A percentile compares a stretch with the other conserved stretches of the same genome.
Evolutionary conservation across 306 rosid genomes (phyloP).

Genomic region (Senna tora): DNA sequence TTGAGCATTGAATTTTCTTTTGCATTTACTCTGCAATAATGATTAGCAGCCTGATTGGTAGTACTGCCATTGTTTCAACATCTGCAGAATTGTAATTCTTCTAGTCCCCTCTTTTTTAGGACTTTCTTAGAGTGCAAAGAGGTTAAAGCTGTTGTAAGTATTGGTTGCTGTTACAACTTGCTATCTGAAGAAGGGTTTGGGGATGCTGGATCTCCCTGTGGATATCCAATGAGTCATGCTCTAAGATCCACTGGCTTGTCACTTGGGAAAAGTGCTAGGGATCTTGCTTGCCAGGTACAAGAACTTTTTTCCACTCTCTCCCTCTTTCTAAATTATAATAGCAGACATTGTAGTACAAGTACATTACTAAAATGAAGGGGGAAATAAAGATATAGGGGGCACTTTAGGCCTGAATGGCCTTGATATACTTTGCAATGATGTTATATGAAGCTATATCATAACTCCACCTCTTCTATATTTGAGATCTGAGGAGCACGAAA

Average conservation of each 20-base stretch:
- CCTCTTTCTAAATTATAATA: not conserved
- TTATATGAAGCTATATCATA: not conserved
- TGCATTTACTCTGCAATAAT: constrained; percentile 23
- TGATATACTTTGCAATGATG: not conserved
- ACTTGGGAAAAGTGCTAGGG: constrained; percentile 80
- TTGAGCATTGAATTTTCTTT: constrained; percentile 1
- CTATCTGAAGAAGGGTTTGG: constrained; percentile 66
- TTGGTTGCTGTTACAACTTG: constrained; percentile 94
- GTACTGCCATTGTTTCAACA: not conserved
- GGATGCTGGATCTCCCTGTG: constrained; percentile 54
- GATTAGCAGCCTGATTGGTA: constrained; percentile 9
- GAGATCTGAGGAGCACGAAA: constrained; percentile 16
- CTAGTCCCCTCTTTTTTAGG: constrained; percentile 47
- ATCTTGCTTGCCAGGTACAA: constrained; percentile 94
- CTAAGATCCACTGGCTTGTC: constrained; percentile 62
- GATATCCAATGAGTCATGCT: constrained; percentile 85
- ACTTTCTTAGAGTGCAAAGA: constrained; percentile 77
- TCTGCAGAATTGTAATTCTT: constrained; percentile 36
- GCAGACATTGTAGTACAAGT: constrained; percentile 6
- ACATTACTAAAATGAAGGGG: not conserved
- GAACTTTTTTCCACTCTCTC: constrained; percentile 21
- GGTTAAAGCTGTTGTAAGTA: constrained; percentile 82
- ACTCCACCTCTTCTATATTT: not conserved
- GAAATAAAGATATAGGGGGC: not conserved
- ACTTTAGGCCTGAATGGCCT: not conserved